Evolutionary conservation across 768 basidiomycete genomes (phyloP).

Genomic region (Strobilomyces dryophilus): DNA sequence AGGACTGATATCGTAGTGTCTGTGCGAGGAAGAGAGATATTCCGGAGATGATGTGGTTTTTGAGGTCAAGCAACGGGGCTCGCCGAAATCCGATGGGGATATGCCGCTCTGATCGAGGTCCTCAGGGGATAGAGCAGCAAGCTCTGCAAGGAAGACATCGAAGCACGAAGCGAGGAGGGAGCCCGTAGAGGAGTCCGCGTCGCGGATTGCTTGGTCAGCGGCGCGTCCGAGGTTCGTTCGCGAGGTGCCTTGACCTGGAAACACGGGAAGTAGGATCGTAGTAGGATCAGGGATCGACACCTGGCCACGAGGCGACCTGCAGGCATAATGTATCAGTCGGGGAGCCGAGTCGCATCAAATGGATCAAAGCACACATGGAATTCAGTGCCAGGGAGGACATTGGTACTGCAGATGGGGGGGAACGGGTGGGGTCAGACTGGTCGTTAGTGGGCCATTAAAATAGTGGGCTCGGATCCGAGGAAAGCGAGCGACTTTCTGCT

Average conservation of each 20-base stretch:
- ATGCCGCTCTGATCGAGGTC: too few relatives aligned
- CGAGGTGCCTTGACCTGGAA: conserved; percentile 53
- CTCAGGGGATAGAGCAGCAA: too few relatives aligned
- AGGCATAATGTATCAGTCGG: background rate
- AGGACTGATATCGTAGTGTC: conserved; percentile 45
- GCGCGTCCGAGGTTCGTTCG: conserved; percentile 30
- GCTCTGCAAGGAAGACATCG: too few relatives aligned
- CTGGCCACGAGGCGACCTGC: background rate
- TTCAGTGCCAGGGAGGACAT: background rate
- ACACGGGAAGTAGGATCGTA: conserved; percentile 41
- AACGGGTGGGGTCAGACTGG: conserved; percentile 2
- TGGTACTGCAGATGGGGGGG: background rate
- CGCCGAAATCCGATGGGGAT: conserved; percentile 37
- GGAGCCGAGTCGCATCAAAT: background rate
- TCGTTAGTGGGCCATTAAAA: conserved; percentile 9
- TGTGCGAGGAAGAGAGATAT: conserved; percentile 49
- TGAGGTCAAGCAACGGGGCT: conserved; percentile 35
- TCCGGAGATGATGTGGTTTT: conserved; percentile 47
- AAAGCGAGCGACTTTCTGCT: conserved; percentile 19
- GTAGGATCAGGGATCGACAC: conserved; percentile 6
- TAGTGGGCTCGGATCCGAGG: conserved; percentile 10
- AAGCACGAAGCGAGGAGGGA: too few relatives aligned
- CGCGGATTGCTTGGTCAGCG: conserved; percentile 31
- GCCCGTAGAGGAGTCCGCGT: too few relatives aligned
- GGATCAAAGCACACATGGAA: background rate